Conservation (phyloP, 768 basidiomycete genomes). For the Solioccasus polychromus region DNA sequence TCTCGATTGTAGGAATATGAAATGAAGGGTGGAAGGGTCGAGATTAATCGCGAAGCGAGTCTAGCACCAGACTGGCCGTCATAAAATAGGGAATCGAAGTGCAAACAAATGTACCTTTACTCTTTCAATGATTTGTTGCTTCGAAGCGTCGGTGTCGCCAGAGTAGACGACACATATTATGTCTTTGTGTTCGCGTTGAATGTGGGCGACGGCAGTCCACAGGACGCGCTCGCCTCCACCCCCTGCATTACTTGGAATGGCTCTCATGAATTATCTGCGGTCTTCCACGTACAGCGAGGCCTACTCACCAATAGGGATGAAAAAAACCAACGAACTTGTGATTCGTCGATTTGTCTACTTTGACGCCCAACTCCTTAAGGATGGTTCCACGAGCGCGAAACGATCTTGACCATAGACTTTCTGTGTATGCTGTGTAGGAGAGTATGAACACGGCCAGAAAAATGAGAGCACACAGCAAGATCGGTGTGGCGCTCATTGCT, state of each 20-base stretch:
- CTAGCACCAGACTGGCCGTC: constrained; percentile 36
- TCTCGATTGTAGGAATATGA: constrained; percentile 76
- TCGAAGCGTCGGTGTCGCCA: constrained; percentile 79
- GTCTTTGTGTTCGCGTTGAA: constrained; percentile 66
- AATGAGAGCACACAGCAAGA: constrained; percentile 16
- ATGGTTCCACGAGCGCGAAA: constrained; percentile 17
- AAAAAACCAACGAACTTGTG: constrained; percentile 74
- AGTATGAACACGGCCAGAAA: constrained; percentile 11
- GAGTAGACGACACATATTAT: constrained; percentile 82
- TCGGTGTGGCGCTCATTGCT: constrained; percentile 11
- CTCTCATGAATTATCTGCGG: constrained; percentile 33
- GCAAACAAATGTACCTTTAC: constrained; percentile 54
- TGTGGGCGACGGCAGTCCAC: constrained; percentile 81
- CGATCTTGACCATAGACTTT: constrained; percentile 21
- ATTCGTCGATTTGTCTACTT: neutral
- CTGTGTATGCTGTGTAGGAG: constrained; percentile 25
- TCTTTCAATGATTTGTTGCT: constrained; percentile 76
- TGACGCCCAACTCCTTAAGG: constrained; percentile 16
- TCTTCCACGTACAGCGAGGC: neutral
- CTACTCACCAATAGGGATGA: constrained; percentile 89
- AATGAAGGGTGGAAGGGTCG: constrained; percentile 62
- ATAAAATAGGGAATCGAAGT: neutral
- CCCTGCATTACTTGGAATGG: constrained; percentile 77
- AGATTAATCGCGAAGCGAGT: constrained; percentile 78
- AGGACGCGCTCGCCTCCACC: constrained; percentile 96